Conservation (phyloP, 495 filamentous ascomycete species). For the Hypoxylon rickii region DNA sequence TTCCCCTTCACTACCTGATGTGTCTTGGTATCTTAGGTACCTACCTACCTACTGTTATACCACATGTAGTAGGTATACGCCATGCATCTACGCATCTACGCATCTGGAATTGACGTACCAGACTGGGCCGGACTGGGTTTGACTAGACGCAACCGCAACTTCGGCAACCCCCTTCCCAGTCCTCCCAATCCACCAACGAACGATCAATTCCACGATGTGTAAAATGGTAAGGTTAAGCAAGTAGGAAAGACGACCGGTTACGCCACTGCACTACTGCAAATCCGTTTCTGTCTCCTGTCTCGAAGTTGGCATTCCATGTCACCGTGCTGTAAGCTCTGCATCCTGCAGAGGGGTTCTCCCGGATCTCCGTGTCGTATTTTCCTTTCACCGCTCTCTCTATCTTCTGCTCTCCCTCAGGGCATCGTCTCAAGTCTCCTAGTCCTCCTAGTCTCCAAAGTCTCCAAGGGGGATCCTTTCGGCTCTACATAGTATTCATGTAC, state of each 20-base stretch:
- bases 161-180: too few relatives aligned
- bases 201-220: slow-evolving; percentile 15
- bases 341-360: slow-evolving; percentile 30
- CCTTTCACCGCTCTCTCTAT: slow-evolving; percentile 30
- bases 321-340: slow-evolving; percentile 26
- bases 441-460: not conserved
- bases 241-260: slow-evolving; percentile 32
- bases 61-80: too few relatives aligned
- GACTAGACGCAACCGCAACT: too few relatives aligned
- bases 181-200: not conserved
- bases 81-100: too few relatives aligned
- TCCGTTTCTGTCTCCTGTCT: slow-evolving; percentile 23
- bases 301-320: slow-evolving; percentile 19
- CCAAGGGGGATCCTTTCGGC: slow-evolving; percentile 5
- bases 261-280: slow-evolving; percentile 35
- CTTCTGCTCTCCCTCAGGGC: too few relatives aligned
- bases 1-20: too few relatives aligned
- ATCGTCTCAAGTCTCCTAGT: slow-evolving; percentile 13
- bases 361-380: slow-evolving; percentile 28
- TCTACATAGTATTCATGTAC: slow-evolving; percentile 9
- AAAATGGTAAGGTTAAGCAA: slow-evolving; percentile 21
- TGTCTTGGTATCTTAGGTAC: too few relatives aligned
- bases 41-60: too few relatives aligned
- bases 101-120: too few relatives aligned
- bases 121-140: too few relatives aligned